A percentile compares a stretch with the other conserved stretches of the same genome.
Conservation (phyloP, 257 asterid genomes). For the Gentiana macrophylla region DNA sequence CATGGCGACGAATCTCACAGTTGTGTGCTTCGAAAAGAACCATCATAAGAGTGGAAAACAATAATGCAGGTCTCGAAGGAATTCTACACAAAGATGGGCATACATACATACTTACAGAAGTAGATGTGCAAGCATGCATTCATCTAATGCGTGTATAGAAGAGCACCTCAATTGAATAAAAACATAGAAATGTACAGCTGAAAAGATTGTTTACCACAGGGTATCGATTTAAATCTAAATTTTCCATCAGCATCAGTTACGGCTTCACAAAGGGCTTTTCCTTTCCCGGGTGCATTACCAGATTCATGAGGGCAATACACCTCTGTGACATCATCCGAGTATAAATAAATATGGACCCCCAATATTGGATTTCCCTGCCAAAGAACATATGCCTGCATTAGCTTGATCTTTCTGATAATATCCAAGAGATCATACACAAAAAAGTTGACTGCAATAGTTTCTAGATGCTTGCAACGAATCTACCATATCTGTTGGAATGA, state of each 20-base stretch:
- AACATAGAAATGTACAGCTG: too few species aligned
- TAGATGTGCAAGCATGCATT: neutral
- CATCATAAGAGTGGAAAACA: too few species aligned
- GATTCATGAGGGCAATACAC: slow-evolving; percentile 70
- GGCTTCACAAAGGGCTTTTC: slow-evolving; percentile 84
- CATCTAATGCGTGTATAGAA: neutral
- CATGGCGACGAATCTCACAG: too few species aligned
- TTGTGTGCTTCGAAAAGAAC: too few species aligned
- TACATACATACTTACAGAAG: neutral
- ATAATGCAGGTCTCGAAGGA: too few species aligned
- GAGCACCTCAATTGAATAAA: too few species aligned
- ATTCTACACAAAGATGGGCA: too few species aligned
- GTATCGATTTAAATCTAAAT: slow-evolving; percentile 65
- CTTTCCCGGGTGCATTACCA: slow-evolving; percentile 65
- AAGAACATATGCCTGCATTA: neutral
- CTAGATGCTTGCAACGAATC: too few species aligned
- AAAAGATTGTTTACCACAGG: slow-evolving; percentile 55
- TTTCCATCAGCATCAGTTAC: slow-evolving; percentile 87
- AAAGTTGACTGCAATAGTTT: too few species aligned
- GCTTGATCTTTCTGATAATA: neutral
- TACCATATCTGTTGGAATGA: too few species aligned
- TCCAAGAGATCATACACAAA: too few species aligned
- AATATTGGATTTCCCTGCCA: slow-evolving; percentile 87
- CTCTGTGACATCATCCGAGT: slow-evolving; percentile 73
- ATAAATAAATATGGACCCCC: slow-evolving; percentile 88